Conservation (phyloP, 345 rosid species). For the Boechera divaricarpa region DNA sequence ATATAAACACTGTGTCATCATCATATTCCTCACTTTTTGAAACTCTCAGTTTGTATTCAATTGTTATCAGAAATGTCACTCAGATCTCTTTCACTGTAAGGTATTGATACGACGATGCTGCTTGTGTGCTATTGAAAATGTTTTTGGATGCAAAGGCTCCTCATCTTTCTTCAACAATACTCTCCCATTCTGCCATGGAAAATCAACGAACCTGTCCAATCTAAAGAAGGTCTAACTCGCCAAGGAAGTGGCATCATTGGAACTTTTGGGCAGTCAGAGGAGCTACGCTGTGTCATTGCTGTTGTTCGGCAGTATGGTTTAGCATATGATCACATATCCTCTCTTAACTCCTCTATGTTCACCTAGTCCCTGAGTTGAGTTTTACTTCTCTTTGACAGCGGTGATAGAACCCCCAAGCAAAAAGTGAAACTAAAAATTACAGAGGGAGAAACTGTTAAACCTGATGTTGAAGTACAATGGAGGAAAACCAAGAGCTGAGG, state of each 20-base stretch:
- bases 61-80: conserved; percentile 32
- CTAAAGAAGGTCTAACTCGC: conserved; percentile 88
- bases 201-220: conserved; percentile 75
- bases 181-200: conserved; percentile 98
- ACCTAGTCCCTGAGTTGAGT: conserved; percentile 19
- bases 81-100: conserved; percentile 46
- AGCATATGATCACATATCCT: conserved; percentile 19
- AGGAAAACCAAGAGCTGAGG: conserved; percentile 93
- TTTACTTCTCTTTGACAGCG: conserved; percentile 56
- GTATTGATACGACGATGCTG: conserved; percentile 98
- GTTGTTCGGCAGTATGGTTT: conserved; percentile 91
- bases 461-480: conserved; percentile 99
- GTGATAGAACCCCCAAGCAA: conserved; percentile 99
- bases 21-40: not conserved
- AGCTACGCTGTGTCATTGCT: conserved; percentile 96
- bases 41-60: conserved; percentile 8
- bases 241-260: conserved; percentile 98
- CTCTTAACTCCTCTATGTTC: conserved; percentile 10
- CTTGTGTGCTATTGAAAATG: conserved; percentile 95
- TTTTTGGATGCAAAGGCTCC: conserved; percentile 99
- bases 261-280: conserved; percentile 93
- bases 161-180: conserved; percentile 87
- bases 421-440: conserved; percentile 98
- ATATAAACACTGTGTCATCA: not conserved
- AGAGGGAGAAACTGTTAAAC: conserved; percentile 89